Base-by-base conservation (phyloP, 805 yeast genomes). In the Jamesozyma lodderae region DNA sequence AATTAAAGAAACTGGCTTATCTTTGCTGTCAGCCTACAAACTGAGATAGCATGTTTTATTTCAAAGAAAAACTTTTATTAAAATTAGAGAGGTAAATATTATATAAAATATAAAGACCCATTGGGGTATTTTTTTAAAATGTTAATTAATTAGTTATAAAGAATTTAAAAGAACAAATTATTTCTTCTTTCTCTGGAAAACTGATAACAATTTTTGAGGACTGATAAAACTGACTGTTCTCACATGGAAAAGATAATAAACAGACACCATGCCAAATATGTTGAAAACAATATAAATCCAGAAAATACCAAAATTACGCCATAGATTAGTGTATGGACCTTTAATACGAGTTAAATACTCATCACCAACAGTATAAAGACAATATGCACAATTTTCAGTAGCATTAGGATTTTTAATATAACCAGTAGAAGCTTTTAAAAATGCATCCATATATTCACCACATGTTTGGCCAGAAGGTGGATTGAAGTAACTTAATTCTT, bases 301-400 rank as follows among this genome's bases (percentile, higher is more conserved):
- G 48, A 69, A 70, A 19, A 78, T 65, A 47, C 82, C 84, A 50
- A 67, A 66, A 55, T 78, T 68, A 59, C 81, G 68, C 79, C 82
- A 75, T 47, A 65, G 60, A 37, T 64, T 47, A 37, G 44, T 26
- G 36, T 55, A 60, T n/a, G 45, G 33, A n/a, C 64, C 49, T 11
- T 47, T 48, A 16, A 67, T 46, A 24, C 35, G 35, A 1, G 33
- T 54, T 60, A 82, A 68, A 53, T 63, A 82, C 0, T 58, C 66
- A 54, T 81, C 72, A 6, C 88, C 79, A 9, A 57, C 52, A 4
- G 59, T 45, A 43, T 72, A 61, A n/a, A 68, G 47, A 60, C 92
- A 82, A 62, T 60, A 77, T 2, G 60, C 47, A 57, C 90, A 82
- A n/a, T 45, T 36, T 1, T 59, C 48, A 10, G 80, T 70, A 5